Conservation (phyloP, 352 stramenopile genomes). For the Phytopythium mirpurense region DNA sequence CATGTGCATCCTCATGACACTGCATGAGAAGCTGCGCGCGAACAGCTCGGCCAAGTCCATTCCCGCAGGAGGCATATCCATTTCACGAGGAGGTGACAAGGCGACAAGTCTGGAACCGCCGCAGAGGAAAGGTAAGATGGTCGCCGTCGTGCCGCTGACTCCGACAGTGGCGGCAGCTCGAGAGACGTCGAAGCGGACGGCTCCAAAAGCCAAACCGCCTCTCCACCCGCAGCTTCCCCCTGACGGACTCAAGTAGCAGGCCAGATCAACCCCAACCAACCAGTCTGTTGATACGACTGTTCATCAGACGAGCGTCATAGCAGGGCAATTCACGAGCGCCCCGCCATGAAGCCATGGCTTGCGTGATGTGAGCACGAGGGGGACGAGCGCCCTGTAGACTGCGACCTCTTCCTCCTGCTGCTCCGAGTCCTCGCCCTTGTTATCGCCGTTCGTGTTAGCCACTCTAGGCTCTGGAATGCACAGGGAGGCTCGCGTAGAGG, state of each 20-base stretch:
- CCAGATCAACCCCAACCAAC: neutral
- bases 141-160: neutral
- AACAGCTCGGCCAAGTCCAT: neutral
- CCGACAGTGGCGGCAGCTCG: neutral
- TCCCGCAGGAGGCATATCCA: neutral
- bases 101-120: neutral
- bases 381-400: conserved; percentile 55
- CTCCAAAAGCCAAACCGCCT: neutral
- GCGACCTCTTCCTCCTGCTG: conserved; percentile 25
- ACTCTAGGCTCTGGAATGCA: conserved; percentile 59
- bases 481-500: conserved; percentile 95
- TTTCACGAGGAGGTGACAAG: neutral
- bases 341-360: too few relatives aligned
- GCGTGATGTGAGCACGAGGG: conserved; percentile 71
- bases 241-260: neutral
- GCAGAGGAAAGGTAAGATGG: neutral
- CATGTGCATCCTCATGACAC: conserved; percentile 6
- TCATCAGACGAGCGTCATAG: too few relatives aligned
- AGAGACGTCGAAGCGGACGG: neutral
- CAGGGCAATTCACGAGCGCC: too few relatives aligned
- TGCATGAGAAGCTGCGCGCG: conserved; percentile 1
- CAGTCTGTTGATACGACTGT: too few relatives aligned
- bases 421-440: conserved; percentile 17
- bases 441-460: conserved; percentile 24
- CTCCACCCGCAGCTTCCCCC: neutral